Percentiles rank a stretch among this genome's conserved stretches.
phyloP scores from a whole-genome alignment of 2,329 filamentous ascomycete species.

The Nothophaeocryptopus gaeumannii region DNA sequence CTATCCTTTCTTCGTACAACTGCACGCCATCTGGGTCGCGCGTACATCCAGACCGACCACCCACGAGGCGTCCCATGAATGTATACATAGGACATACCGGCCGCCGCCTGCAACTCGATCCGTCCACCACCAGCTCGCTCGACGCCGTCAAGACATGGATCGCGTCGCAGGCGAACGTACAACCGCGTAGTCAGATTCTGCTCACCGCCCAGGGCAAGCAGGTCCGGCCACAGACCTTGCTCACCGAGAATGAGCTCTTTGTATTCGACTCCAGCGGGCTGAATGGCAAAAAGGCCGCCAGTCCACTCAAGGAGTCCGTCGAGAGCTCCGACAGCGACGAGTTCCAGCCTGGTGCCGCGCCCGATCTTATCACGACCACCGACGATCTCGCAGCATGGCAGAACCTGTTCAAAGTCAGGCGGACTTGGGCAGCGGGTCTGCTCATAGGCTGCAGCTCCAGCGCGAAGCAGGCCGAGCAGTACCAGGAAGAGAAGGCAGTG shows the following conservation, averaged over 20 bases:
- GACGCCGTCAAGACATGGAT: constrained; percentile 85
- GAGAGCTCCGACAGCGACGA: constrained; percentile 40
- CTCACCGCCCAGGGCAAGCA: constrained; percentile 82
- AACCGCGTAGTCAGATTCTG: constrained; percentile 75
- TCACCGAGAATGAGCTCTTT: constrained; percentile 85
- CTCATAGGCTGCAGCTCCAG: constrained; percentile 67
- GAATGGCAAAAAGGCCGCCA: constrained; percentile 28
- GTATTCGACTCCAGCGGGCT: constrained; percentile 74
- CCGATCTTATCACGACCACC: constrained; percentile 78
- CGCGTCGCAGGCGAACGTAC: constrained; percentile 68
- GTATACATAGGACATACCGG: constrained; percentile 85
- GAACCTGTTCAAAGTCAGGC: constrained; percentile 74
- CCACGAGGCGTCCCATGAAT: too few relatives aligned
- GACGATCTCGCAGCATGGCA: constrained; percentile 86
- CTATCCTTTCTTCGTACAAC: too few relatives aligned
- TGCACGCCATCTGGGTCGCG: too few relatives aligned
- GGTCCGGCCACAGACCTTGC: constrained; percentile 74
- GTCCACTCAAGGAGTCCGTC: constrained; percentile 43
- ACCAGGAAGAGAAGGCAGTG: constrained; percentile 70
- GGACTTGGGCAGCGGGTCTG: constrained; percentile 72
- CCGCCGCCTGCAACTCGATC: constrained; percentile 77
- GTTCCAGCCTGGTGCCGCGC: constrained; percentile 61
- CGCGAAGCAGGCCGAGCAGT: constrained; percentile 59
- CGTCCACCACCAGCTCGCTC: constrained; percentile 70
- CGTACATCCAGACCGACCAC: too few relatives aligned